phyloP scores from a whole-genome alignment of 805 yeast species.

The Saturnispora gosingensis region DNA sequence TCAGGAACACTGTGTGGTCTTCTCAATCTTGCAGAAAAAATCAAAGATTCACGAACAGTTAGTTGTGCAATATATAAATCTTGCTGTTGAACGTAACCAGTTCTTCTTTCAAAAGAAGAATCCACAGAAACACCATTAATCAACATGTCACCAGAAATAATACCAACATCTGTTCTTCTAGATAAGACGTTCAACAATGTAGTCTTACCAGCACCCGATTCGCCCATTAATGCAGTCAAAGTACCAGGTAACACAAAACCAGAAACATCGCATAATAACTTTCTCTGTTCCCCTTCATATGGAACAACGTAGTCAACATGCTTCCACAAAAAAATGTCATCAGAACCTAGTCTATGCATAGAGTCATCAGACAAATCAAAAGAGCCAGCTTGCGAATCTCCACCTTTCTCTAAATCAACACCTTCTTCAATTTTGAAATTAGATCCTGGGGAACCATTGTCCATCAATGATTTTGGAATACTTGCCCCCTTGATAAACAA shows the following conservation, averaged over 20 bases:
- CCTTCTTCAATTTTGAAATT: background rate
- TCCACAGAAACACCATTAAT: conserved; percentile 43
- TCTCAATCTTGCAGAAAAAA: conserved; percentile 41
- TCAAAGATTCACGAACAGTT: conserved; percentile 42
- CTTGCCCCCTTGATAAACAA: conserved; percentile 22
- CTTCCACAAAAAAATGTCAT: conserved; percentile 53
- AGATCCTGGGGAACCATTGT: conserved; percentile 18
- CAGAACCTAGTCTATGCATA: conserved; percentile 21
- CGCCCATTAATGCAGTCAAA: conserved; percentile 54
- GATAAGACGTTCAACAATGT: conserved; percentile 46
- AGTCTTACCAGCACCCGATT: conserved; percentile 57
- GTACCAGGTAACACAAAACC: conserved; percentile 44
- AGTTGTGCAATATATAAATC: conserved; percentile 28
- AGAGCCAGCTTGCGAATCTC: conserved; percentile 26
- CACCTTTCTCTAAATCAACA: conserved; percentile 11
- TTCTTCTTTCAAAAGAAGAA: conserved; percentile 40
- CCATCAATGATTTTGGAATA: conserved; percentile 20
- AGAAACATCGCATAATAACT: conserved; percentile 34
- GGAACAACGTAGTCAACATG: conserved; percentile 52
- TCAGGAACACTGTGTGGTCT: conserved; percentile 33
- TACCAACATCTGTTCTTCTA: conserved; percentile 42
- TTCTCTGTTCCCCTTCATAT: conserved; percentile 32
- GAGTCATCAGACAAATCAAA: conserved; percentile 19
- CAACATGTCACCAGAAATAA: conserved; percentile 46
- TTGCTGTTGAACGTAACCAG: conserved; percentile 40